Percentiles rank a stretch among this genome's conserved stretches.
Evolutionary conservation across 2,329 filamentous ascomycete genomes (phyloP).

Genomic region (Ambrosiella cleistominuta): DNA sequence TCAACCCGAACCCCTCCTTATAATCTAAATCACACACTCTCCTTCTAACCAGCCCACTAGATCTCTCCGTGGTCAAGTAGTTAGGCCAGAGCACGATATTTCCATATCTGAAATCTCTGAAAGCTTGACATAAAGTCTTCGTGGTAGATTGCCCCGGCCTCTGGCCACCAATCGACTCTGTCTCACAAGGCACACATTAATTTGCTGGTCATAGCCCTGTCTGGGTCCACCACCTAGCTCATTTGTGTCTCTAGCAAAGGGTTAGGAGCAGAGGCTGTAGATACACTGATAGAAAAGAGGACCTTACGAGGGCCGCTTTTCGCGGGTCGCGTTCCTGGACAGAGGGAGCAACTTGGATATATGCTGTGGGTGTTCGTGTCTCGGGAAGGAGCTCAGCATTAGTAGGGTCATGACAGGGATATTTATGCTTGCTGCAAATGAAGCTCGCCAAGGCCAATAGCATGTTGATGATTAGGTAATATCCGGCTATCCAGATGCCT

Average conservation of each 20-base stretch:
- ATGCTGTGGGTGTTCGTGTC: not conserved
- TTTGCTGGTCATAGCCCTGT: constrained; percentile 7
- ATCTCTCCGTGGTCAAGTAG: not conserved
- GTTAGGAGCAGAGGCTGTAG: not conserved
- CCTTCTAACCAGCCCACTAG: constrained; percentile 1
- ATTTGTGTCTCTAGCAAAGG: not conserved
- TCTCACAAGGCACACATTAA: constrained; percentile 6
- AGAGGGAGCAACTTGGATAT: constrained; percentile 4
- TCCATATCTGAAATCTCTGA: not conserved
- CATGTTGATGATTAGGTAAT: too few relatives aligned
- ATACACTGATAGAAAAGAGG: constrained; percentile 5
- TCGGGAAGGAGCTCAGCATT: not conserved
- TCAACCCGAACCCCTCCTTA: not conserved
- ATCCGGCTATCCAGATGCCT: too few relatives aligned
- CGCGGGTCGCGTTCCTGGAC: not conserved
- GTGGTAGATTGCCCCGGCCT: not conserved
- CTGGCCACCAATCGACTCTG: not conserved
- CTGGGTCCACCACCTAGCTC: not conserved
- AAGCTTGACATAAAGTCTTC: not conserved
- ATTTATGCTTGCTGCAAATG: not conserved
- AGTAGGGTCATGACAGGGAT: not conserved
- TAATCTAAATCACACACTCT: not conserved
- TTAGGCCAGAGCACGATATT: constrained; percentile 3
- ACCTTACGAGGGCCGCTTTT: not conserved
- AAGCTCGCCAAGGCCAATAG: not conserved